phyloP scores from a whole-genome alignment of 2,329 filamentous ascomycete species.

The Neonectria sp. region DNA sequence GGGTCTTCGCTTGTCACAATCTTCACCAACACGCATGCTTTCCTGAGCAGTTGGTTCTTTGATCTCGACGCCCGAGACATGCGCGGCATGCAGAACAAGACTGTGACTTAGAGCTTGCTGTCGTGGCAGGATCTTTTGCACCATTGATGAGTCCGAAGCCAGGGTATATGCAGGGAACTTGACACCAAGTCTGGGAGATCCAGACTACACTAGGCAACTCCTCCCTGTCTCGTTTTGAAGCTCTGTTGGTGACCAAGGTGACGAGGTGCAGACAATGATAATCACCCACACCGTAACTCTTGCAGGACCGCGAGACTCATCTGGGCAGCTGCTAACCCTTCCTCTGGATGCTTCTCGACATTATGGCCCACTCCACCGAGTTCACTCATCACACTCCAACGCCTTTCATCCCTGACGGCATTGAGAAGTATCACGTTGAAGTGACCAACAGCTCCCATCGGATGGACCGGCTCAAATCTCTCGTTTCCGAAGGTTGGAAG shows the following conservation, averaged over 20 bases:
- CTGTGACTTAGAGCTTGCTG: neutral
- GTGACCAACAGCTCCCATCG: neutral
- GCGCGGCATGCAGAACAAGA: neutral
- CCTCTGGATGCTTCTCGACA: conserved; percentile 13
- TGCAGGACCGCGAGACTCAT: conserved; percentile 22
- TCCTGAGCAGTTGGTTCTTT: conserved; percentile 13
- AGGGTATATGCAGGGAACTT: conserved; percentile 14
- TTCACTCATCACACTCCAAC: conserved; percentile 5
- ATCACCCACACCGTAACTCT: conserved; percentile 41
- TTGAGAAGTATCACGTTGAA: neutral
- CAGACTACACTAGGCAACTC: neutral
- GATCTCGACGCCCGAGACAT: neutral
- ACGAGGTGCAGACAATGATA: conserved; percentile 34
- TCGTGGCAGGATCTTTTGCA: conserved; percentile 4
- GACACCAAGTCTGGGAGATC: neutral
- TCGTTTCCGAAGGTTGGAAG: conserved; percentile 4
- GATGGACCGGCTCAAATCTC: neutral
- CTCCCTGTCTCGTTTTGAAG: conserved; percentile 10
- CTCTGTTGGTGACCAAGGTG: conserved; percentile 44
- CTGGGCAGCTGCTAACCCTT: conserved; percentile 26
- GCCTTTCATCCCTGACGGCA: neutral
- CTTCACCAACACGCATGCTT: conserved; percentile 9
- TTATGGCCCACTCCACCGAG: conserved; percentile 29
- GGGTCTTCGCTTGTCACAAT: conserved; percentile 14
- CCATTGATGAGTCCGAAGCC: conserved; percentile 9